Evolutionary conservation across 148 eudicot genomes (phyloP), one percentile per base, ranked within the genome.

Genomic region (Chenopodium formosanum): DNA sequence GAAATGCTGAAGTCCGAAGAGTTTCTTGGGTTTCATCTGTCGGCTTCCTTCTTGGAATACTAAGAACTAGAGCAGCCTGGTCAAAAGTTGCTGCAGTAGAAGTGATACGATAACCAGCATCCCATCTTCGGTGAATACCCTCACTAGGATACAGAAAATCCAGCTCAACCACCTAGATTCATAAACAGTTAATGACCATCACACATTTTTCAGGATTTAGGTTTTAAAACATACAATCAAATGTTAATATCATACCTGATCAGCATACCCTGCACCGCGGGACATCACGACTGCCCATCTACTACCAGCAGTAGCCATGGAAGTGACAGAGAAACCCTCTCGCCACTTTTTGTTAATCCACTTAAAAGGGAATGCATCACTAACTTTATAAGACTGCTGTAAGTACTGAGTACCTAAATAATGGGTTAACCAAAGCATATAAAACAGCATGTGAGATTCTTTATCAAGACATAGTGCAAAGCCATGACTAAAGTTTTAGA

Each of bases 201-300:
- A 31, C 60, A 53, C 66, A 9, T 53, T 2, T 1, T 34, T 50
- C 40, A 2, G 1, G 20, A 23, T 31, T 2, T 19, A 34, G 47
- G 6, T 32, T 44, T 68, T 4, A 22, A 64, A 31, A n/a, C 64
- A 48, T 17, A 40, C 71, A 53, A 72, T 65, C 37, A 48, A 7
- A 80, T 72, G 29, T 40, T 60, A 27, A 63, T 6, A 50, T 19
- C 17, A 27, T 69, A 93, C 98, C 97, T 95, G 99, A 47, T 95
- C 94, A 67, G 94, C 84, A 73, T 84, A 92, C 74, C 97, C 97
- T 20, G 97, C 88, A 23, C 97, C 97, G 67, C 97, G 97, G 75
- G 99, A 95, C 99, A 95, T 93, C n/a, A 93, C 97, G 87, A 95
- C 87, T 65, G 90, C 99, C 99, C 99, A 95, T 86, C 92, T 86